These are phyloP conservation scores for Ascochyta lentis DNA, from an alignment of 2,329 filamentous ascomycete genomes.

Conservation along the genomic window DNA sequence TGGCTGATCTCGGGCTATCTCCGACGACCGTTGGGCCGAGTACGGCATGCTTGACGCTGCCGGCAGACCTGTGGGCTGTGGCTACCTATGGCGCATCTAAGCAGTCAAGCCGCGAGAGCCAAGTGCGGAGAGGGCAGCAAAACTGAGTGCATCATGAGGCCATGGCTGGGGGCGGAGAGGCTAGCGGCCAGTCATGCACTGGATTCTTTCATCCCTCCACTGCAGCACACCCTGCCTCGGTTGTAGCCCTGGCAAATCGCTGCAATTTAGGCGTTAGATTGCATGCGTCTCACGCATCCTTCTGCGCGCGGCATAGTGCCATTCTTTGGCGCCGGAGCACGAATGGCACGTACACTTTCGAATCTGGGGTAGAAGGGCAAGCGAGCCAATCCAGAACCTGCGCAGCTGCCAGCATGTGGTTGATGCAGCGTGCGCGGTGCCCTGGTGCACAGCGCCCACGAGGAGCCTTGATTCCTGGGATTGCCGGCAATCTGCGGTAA, in stretches of 20 bases:
- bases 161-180: slow-evolving; percentile 20
- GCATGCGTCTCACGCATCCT: slow-evolving; percentile 28
- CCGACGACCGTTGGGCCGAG: slow-evolving; percentile 16
- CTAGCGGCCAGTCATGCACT: slow-evolving; percentile 12
- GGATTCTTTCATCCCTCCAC: slow-evolving; percentile 3
- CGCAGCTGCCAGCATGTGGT: slow-evolving; percentile 15
- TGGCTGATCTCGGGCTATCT: slow-evolving; percentile 38
- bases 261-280: slow-evolving; percentile 35
- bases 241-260: slow-evolving; percentile 16
- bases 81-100: slow-evolving; percentile 17
- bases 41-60: slow-evolving; percentile 7
- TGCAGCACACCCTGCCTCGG: slow-evolving; percentile 27
- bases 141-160: slow-evolving; percentile 25
- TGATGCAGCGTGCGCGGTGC: slow-evolving; percentile 12
- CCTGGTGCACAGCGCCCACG: slow-evolving; percentile 20
- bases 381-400: slow-evolving; percentile 31
- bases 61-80: background rate
- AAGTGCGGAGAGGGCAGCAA: slow-evolving; percentile 24
- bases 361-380: slow-evolving; percentile 44
- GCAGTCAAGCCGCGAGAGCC: slow-evolving; percentile 8
- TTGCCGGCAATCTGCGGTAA: background rate
- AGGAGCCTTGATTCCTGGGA: slow-evolving; percentile 22
- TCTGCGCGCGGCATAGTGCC: slow-evolving; percentile 19
- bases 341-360: slow-evolving; percentile 28
- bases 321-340: slow-evolving; percentile 29